These are phyloP conservation scores for Trichothecium roseum DNA, from an alignment of 2,329 filamentous ascomycete species.

Conservation along the genomic window DNA sequence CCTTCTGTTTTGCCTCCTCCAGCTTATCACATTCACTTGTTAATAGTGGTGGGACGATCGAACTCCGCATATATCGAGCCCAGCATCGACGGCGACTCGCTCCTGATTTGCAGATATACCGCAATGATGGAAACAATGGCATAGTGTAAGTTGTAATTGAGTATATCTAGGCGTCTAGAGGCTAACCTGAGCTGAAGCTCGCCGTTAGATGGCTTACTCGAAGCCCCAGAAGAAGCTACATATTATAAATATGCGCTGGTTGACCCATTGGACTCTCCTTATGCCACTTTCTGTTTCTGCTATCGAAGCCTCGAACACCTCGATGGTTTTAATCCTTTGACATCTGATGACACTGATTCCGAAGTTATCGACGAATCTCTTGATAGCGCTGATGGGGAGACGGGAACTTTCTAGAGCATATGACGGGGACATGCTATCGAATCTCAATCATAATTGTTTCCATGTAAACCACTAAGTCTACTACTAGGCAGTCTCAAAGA, in stretches of 20 bases:
- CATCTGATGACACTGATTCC: no score
- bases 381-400: no score
- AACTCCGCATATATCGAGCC: slow-evolving; percentile 43
- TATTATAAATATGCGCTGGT: slow-evolving; percentile 43
- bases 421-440: no score
- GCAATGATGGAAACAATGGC: slow-evolving; percentile 37
- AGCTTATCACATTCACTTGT: slow-evolving; percentile 27
- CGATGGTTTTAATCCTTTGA: slow-evolving; percentile 29
- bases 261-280: slow-evolving; percentile 41
- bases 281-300: slow-evolving; percentile 43
- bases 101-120: slow-evolving; percentile 30
- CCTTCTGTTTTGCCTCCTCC: slow-evolving; percentile 37
- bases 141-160: slow-evolving; percentile 34
- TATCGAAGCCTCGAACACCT: slow-evolving; percentile 43
- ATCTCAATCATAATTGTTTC: no score
- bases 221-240: slow-evolving; percentile 36
- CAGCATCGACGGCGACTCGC: slow-evolving; percentile 31
- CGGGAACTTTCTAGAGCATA: no score
- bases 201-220: slow-evolving; percentile 40
- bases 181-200: slow-evolving; percentile 25
- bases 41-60: slow-evolving; percentile 44
- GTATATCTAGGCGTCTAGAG: no score
- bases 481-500: no score
- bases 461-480: no score
- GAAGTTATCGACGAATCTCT: no score